phyloP scores from a whole-genome alignment of 2,329 filamentous ascomycete species.

The Talaromyces sp. region DNA sequence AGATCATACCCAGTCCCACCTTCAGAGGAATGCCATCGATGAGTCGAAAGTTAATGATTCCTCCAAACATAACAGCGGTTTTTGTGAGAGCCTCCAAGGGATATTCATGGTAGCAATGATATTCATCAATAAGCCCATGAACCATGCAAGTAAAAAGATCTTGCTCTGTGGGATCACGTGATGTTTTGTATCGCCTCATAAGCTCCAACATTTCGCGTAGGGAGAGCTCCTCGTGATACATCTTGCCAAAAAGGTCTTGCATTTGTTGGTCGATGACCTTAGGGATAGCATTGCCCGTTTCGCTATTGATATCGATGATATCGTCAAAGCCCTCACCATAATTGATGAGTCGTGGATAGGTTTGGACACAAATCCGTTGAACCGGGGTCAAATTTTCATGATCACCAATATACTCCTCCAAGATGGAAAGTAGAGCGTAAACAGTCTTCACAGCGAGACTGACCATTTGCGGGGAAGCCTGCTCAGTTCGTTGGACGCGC shows the following conservation, averaged over 20 bases:
- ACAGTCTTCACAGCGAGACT: slow-evolving; percentile 82
- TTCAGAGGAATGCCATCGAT: slow-evolving; percentile 86
- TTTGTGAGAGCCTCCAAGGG: slow-evolving; percentile 93
- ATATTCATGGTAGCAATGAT: slow-evolving; percentile 90
- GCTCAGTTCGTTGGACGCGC: slow-evolving; percentile 63
- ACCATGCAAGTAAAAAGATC: slow-evolving; percentile 99
- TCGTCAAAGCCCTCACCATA: slow-evolving; percentile 91
- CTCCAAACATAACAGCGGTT: slow-evolving; percentile 92
- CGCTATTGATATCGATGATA: slow-evolving; percentile 79
- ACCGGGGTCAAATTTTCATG: slow-evolving; percentile 70
- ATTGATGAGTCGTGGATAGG: slow-evolving; percentile 91
- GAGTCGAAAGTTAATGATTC: slow-evolving; percentile 89
- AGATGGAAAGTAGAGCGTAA: slow-evolving; percentile 68
- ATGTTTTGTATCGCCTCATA: slow-evolving; percentile 81
- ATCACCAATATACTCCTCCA: slow-evolving; percentile 59
- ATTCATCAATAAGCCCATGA: slow-evolving; percentile 94
- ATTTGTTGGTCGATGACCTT: slow-evolving; percentile 78
- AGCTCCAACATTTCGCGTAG: slow-evolving; percentile 80
- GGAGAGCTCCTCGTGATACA: slow-evolving; percentile 89
- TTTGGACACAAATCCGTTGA: slow-evolving; percentile 82
- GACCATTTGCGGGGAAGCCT: slow-evolving; percentile 60
- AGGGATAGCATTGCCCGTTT: slow-evolving; percentile 73
- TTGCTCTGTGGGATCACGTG: slow-evolving; percentile 75
- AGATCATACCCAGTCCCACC: slow-evolving; percentile 92
- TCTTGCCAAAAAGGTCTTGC: slow-evolving; percentile 96